Conservation (phyloP, 2,329 filamentous ascomycete species). For the Leptographium procerum region DNA sequence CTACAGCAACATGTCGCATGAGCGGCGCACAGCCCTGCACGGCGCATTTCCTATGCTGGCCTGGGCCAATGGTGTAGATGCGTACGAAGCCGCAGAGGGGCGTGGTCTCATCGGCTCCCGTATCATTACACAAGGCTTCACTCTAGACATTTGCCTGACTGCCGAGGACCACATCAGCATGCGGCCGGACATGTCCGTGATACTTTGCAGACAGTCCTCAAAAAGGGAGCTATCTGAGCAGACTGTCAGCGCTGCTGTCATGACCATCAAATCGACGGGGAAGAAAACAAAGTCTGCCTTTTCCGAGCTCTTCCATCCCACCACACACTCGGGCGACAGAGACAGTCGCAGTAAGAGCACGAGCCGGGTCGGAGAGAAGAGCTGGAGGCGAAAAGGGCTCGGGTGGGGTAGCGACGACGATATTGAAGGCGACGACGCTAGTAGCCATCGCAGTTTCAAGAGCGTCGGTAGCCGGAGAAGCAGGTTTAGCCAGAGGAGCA, state of each 20-base stretch:
- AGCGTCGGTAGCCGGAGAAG: not conserved
- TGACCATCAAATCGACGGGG: not conserved
- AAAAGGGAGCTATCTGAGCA: not conserved
- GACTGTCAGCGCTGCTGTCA: not conserved
- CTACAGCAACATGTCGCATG: slow-evolving; percentile 2
- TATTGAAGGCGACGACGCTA: not conserved
- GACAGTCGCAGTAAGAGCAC: not conserved
- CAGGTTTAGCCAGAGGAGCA: not conserved
- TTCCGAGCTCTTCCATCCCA: not conserved
- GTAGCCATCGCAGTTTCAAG: not conserved
- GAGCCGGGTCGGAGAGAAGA: not conserved
- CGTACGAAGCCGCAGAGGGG: slow-evolving; percentile 6
- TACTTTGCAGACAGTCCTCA: not conserved
- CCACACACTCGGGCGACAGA: not conserved
- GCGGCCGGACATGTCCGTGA: slow-evolving; percentile 9
- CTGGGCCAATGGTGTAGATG: slow-evolving; percentile 10
- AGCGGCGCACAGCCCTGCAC: slow-evolving; percentile 8
- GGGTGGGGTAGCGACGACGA: not conserved
- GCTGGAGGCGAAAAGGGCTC: not conserved
- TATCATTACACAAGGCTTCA: not conserved
- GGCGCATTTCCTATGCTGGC: slow-evolving; percentile 13
- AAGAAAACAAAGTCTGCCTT: not conserved
- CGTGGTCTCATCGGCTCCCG: slow-evolving; percentile 8
- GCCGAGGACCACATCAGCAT: slow-evolving; percentile 11
- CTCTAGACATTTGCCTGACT: slow-evolving; percentile 7